Evolutionary conservation across 805 yeast genomes (phyloP).

Genomic region (Starmerella apicola): DNA sequence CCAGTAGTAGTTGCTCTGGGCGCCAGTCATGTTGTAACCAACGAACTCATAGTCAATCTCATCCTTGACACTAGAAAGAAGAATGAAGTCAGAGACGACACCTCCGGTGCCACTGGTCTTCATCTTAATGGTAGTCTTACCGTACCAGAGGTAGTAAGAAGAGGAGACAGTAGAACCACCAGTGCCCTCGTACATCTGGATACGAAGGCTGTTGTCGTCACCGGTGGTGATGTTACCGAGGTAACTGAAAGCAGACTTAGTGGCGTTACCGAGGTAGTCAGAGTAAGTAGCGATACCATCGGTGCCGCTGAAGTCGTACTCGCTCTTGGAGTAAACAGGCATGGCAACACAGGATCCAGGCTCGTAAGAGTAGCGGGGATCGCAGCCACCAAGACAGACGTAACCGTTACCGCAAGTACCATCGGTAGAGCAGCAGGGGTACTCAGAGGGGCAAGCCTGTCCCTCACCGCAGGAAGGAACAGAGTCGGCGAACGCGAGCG

Average conservation of each 20-base stretch:
- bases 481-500: conserved; percentile 8
- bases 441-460: conserved; percentile 52
- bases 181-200: conserved; percentile 69
- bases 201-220: conserved; percentile 39
- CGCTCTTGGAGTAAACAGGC: conserved; percentile 39
- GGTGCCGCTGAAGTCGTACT: conserved; percentile 24
- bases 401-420: conserved; percentile 72
- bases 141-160: conserved; percentile 76
- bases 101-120: conserved; percentile 68
- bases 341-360: conserved; percentile 69
- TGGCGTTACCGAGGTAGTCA: conserved; percentile 57
- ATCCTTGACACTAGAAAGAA: conserved; percentile 75
- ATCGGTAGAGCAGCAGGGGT: conserved; percentile 77
- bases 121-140: conserved; percentile 55
- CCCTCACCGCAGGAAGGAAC: conserved; percentile 20
- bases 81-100: conserved; percentile 71
- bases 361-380: conserved; percentile 56
- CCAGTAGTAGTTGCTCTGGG: conserved; percentile 71
- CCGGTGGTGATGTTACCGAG: conserved; percentile 37
- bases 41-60: conserved; percentile 83
- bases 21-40: conserved; percentile 55
- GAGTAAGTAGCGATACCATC: conserved; percentile 28
- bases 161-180: conserved; percentile 74
- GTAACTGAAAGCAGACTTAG: conserved; percentile 57
- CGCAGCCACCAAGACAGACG: conserved; percentile 79